A percentile compares a stretch with the other conserved stretches of the same genome.
These are phyloP conservation scores for Fraxinus sp. DNA, from an alignment of 305 asterid species.

Conservation along the genomic window DNA sequence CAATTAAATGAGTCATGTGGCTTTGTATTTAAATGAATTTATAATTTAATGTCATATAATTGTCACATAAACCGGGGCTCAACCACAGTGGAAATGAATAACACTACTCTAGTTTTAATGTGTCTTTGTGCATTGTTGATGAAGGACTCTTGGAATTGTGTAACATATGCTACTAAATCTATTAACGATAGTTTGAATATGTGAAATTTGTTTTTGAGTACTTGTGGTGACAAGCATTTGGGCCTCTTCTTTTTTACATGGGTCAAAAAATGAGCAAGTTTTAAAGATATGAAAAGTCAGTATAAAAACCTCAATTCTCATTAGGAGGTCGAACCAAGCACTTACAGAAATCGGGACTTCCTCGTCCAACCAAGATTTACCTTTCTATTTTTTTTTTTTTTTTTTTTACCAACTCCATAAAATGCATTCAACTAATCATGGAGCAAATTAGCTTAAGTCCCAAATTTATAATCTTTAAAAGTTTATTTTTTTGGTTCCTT, in stretches of 20 bases:
- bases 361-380: neutral
- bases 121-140: neutral
- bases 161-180: neutral
- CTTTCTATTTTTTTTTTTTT: neutral
- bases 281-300: neutral
- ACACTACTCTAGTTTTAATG: neutral
- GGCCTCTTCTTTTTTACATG: no score
- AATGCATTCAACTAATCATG: neutral
- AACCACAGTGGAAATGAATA: no score
- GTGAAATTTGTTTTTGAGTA: neutral
- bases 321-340: neutral
- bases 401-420: neutral
- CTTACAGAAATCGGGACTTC: neutral
- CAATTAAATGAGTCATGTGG: no score
- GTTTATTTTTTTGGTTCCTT: no score
- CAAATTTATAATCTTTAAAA: no score
- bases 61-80: no score
- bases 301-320: neutral
- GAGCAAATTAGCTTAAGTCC: no score
- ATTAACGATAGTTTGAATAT: no score
- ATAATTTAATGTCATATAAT: no score
- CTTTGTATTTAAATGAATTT: no score
- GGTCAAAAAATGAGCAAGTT: neutral
- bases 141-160: neutral
- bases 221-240: neutral